A percentile compares a stretch with the other conserved stretches of the same genome.
Evolutionary conservation across 768 basidiomycete genomes (phyloP).

Genomic region (Strobilomyces echinocephalus): DNA sequence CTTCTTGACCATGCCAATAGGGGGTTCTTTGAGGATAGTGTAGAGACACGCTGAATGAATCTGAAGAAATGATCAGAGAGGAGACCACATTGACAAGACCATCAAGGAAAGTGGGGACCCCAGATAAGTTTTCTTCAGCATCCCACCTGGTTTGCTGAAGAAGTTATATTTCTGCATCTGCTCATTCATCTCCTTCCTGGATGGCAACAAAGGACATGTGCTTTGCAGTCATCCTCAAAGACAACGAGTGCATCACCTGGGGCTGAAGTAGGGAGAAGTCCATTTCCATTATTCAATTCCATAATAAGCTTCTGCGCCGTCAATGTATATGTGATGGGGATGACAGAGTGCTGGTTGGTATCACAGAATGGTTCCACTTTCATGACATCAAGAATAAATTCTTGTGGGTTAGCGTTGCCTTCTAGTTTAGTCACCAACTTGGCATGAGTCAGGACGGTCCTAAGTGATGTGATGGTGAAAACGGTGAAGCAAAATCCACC

Average conservation of each 20-base stretch:
- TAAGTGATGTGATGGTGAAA: slow-evolving; percentile 28
- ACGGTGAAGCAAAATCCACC: slow-evolving; percentile 32
- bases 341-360: slow-evolving; percentile 9
- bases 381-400: slow-evolving; percentile 19
- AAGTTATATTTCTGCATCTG: too few relatives aligned
- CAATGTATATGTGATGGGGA: slow-evolving; percentile 46
- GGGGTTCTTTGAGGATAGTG: too few relatives aligned
- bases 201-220: slow-evolving; percentile 58
- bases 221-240: slow-evolving; percentile 35
- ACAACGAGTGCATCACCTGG: slow-evolving; percentile 20
- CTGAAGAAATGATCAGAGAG: too few relatives aligned
- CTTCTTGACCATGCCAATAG: too few relatives aligned
- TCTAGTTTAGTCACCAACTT: slow-evolving; percentile 27
- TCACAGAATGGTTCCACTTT: slow-evolving; percentile 25
- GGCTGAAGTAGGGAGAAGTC: slow-evolving; percentile 31
- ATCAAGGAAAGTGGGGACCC: too few relatives aligned
- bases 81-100: too few relatives aligned
- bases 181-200: slow-evolving; percentile 30
- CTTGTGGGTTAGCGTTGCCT: slow-evolving; percentile 15
- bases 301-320: slow-evolving; percentile 53
- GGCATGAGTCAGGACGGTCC: slow-evolving; percentile 24
- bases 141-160: too few relatives aligned
- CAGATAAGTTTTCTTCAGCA: too few relatives aligned
- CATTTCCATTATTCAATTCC: slow-evolving; percentile 39
- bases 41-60: too few relatives aligned